Conservation (phyloP, 148 eudicot species). For the Spergularia marina region DNA sequence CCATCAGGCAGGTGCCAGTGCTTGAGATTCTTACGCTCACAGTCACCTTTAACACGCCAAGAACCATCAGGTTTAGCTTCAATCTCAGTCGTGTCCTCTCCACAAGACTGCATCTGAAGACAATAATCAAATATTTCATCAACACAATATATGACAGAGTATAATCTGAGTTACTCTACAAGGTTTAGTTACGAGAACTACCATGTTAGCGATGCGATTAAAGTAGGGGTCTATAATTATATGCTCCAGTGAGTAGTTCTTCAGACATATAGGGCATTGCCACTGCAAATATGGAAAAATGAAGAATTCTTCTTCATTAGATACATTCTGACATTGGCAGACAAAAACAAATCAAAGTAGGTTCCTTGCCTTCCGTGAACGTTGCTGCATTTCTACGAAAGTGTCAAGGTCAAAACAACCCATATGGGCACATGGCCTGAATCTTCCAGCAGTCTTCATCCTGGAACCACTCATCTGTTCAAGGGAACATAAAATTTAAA, state of each 20-base stretch:
- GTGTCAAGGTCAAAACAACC: conserved; percentile 83
- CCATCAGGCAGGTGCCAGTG: conserved; percentile 73
- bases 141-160: background rate
- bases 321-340: conserved; percentile 1
- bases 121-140: background rate
- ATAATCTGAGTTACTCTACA: background rate
- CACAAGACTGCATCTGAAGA: conserved; percentile 64
- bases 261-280: conserved; percentile 96
- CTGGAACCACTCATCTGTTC: conserved; percentile 79
- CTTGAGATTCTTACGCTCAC: conserved; percentile 47
- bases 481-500: background rate
- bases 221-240: conserved; percentile 90
- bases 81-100: conserved; percentile 83
- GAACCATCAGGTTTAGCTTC: conserved; percentile 97
- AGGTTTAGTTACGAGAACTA: conserved; percentile 24
- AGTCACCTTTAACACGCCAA: conserved; percentile 89
- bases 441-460: conserved; percentile 77
- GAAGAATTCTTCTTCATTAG: conserved; percentile 1
- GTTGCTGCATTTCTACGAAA: conserved; percentile 66
- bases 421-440: conserved; percentile 71
- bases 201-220: conserved; percentile 80
- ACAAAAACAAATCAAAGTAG: background rate
- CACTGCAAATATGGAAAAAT: conserved; percentile 46
- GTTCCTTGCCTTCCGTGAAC: conserved; percentile 67
- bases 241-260: conserved; percentile 80